These are phyloP conservation scores for Populus simonii DNA, from an alignment of 345 rosid genomes.

Conservation along the genomic window DNA sequence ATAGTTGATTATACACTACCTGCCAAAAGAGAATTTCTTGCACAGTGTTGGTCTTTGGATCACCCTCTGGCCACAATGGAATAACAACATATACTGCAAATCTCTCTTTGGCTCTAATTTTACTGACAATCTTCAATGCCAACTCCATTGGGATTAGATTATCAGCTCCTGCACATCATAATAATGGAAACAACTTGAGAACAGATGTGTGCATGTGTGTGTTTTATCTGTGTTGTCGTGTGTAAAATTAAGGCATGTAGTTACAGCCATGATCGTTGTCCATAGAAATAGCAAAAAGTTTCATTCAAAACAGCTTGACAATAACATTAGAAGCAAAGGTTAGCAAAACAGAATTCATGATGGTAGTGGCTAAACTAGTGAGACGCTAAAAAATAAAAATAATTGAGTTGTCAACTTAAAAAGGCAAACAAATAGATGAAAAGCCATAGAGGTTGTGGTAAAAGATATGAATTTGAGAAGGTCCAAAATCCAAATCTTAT, in stretches of 20 bases:
- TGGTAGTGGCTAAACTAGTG: background rate
- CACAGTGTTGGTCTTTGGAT: constrained; percentile 65
- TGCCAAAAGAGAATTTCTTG: constrained; percentile 99
- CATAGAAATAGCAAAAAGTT: background rate
- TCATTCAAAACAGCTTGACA: background rate
- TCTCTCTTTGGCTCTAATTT: constrained; percentile 84
- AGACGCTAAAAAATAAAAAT: background rate
- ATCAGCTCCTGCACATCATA: constrained; percentile 72
- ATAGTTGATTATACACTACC: constrained; percentile 38
- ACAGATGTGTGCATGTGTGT: background rate
- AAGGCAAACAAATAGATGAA: background rate
- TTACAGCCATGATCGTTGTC: background rate
- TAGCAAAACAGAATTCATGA: background rate
- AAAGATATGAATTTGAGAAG: background rate
- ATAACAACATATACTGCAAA: constrained; percentile 81
- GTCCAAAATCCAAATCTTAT: background rate
- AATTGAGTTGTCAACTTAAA: background rate
- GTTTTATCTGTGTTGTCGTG: background rate
- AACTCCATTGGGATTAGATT: constrained; percentile 93
- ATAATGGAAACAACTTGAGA: background rate
- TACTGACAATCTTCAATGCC: constrained; percentile 86
- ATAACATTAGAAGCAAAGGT: background rate
- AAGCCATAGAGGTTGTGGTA: background rate
- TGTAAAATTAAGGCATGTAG: background rate
- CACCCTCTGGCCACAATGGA: constrained; percentile 99